phyloP scores from a whole-genome alignment of 345 rosid species.

The Diplotaxis tenuifolia region DNA sequence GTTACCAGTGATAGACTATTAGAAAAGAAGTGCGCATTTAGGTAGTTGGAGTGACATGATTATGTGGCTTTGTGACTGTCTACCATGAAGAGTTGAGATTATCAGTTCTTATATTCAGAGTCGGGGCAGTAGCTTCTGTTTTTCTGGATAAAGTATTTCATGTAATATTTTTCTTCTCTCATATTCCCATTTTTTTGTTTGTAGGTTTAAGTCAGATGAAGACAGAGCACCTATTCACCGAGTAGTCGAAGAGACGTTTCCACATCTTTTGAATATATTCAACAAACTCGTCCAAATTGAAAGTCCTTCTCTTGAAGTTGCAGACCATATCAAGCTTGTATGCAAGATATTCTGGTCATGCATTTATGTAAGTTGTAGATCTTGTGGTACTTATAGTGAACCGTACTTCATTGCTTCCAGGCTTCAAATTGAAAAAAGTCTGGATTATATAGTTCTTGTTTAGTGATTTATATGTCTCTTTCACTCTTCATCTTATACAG shows the following conservation, averaged over 20 bases:
- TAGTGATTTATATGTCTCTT: neutral
- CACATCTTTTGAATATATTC: conserved; percentile 76
- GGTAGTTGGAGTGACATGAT: neutral
- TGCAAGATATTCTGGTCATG: conserved; percentile 99
- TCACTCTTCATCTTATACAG: conserved; percentile 42
- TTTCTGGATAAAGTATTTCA: neutral
- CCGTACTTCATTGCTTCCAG: conserved; percentile 1
- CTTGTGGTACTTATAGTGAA: conserved; percentile 10
- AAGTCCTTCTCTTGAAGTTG: conserved; percentile 82
- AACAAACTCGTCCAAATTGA: conserved; percentile 70
- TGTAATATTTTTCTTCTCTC: neutral
- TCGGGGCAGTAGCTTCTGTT: neutral
- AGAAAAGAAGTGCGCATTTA: neutral
- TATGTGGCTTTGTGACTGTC: neutral
- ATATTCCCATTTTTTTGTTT: conserved; percentile 17
- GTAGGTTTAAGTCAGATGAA: conserved; percentile 96
- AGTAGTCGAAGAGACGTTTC: conserved; percentile 83
- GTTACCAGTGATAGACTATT: neutral
- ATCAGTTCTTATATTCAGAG: neutral
- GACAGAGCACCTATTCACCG: conserved; percentile 86
- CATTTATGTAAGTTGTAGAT: conserved; percentile 72
- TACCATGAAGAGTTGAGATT: neutral
- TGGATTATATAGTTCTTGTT: neutral
- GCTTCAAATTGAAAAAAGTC: neutral
- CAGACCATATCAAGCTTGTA: conserved; percentile 93